Percentiles rank a stretch among this genome's conserved stretches.
Evolutionary conservation across 805 yeast genomes (phyloP).

Genomic region (Metschnikowia bowlesiae): DNA sequence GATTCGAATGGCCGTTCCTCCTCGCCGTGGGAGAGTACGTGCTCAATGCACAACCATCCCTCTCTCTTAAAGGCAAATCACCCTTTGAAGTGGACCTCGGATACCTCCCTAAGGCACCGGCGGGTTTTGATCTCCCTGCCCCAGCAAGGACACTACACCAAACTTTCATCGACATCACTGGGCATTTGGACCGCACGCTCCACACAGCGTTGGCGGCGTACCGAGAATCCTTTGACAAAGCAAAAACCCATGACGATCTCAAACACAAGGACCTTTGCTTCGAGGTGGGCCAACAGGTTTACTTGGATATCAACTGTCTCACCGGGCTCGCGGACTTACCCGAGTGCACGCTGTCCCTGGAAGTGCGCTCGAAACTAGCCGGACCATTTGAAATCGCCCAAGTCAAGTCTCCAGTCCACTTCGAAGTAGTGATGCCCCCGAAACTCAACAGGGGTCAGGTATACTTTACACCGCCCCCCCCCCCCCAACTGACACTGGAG

Average conservation of each 20-base stretch:
- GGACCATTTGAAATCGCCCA: neutral
- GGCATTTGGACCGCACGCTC: neutral
- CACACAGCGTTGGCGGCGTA: neutral
- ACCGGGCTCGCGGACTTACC: neutral
- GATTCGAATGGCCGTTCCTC: neutral
- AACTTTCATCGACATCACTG: neutral
- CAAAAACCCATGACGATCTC: neutral
- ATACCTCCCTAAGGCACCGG: neutral
- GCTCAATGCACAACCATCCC: neutral
- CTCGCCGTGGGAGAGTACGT: neutral
- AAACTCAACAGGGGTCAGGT: neutral
- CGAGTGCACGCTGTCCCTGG: too few species aligned
- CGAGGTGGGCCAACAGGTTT: neutral
- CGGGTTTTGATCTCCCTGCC: neutral
- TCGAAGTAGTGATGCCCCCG: neutral
- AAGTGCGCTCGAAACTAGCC: too few species aligned
- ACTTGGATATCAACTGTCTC: neutral
- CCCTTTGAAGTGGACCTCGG: slow-evolving; percentile 1
- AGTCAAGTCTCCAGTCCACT: neutral
- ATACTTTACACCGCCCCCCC: neutral
- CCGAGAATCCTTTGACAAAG: neutral
- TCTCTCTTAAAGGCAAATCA: neutral
- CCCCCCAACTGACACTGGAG: neutral
- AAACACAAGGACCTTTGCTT: neutral
- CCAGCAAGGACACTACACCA: neutral